These are phyloP conservation scores for Alternaria ventricosa DNA, from an alignment of 2,329 filamentous ascomycete genomes.

Conservation along the genomic window DNA sequence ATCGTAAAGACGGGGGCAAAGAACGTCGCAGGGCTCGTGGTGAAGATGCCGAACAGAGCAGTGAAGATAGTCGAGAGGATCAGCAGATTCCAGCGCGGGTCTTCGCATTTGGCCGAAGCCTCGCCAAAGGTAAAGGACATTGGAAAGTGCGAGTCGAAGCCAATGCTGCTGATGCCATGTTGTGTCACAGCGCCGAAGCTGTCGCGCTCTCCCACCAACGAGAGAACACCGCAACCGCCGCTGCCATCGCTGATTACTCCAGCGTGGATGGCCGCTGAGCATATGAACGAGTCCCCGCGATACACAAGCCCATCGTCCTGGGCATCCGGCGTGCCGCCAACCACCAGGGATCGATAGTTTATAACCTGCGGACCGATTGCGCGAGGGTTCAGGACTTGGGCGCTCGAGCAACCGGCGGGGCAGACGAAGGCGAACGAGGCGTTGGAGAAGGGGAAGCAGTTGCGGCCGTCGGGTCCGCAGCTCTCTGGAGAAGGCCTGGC, in stretches of 20 bases:
- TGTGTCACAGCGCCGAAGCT: conserved; percentile 27
- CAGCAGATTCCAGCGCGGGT: conserved; percentile 45
- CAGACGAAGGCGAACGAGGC: conserved; percentile 62
- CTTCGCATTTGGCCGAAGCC: conserved; percentile 32
- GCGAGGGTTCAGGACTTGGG: conserved; percentile 57
- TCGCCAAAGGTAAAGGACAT: conserved; percentile 42
- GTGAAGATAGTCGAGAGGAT: conserved; percentile 43
- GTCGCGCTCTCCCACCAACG: conserved; percentile 31
- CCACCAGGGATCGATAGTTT: conserved; percentile 68
- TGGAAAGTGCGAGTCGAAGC: conserved; percentile 45
- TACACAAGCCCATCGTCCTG: conserved; percentile 28
- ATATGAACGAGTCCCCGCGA: conserved; percentile 49
- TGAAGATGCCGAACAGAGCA: conserved; percentile 38
- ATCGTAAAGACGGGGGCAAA: conserved; percentile 39
- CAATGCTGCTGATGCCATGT: conserved; percentile 43
- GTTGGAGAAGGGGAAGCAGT: conserved; percentile 62
- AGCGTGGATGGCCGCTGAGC: conserved; percentile 46
- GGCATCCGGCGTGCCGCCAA: conserved; percentile 61
- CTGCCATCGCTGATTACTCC: conserved; percentile 33
- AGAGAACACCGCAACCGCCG: conserved; percentile 46
- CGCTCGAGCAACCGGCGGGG: conserved; percentile 60
- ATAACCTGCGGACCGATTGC: conserved; percentile 66
- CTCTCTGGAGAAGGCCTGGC: conserved; percentile 33
- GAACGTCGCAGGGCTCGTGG: conserved; percentile 38
- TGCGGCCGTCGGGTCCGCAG: conserved; percentile 62